Evolutionary conservation across 176 grass and related monocot genomes (phyloP).

Genomic region (Triticum urartu): DNA sequence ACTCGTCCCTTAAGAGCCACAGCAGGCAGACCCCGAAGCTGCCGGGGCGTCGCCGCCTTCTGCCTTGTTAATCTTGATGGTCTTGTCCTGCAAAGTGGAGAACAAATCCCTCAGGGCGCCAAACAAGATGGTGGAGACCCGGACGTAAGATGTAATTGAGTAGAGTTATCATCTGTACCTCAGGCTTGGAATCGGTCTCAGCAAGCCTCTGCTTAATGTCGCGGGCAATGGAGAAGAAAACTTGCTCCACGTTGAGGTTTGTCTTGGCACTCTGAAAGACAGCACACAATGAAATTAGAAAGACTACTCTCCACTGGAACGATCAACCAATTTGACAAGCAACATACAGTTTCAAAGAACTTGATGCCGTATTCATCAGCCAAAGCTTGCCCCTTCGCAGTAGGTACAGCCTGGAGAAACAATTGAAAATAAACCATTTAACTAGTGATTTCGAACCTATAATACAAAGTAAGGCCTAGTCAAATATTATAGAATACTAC

Average conservation of each 20-base stretch:
- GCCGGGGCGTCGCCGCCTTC: slow-evolving; percentile 37
- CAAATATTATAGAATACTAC: slow-evolving; percentile 6
- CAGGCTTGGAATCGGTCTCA: slow-evolving; percentile 78
- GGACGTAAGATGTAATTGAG: background rate
- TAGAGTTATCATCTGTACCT: slow-evolving; percentile 46
- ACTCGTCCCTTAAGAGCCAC: slow-evolving; percentile 54
- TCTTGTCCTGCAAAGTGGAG: slow-evolving; percentile 58
- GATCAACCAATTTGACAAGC: background rate
- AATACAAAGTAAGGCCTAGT: background rate
- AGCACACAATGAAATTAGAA: background rate
- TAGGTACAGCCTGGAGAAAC: slow-evolving; percentile 80
- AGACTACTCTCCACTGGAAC: background rate
- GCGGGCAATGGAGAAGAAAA: slow-evolving; percentile 91
- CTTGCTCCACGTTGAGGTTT: slow-evolving; percentile 93
- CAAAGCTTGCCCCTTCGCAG: slow-evolving; percentile 88
- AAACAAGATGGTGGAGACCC: background rate
- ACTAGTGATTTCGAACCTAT: slow-evolving; percentile 2
- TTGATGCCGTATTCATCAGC: slow-evolving; percentile 98
- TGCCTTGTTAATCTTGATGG: slow-evolving; percentile 83
- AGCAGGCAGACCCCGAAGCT: slow-evolving; percentile 65
- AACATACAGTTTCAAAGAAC: slow-evolving; percentile 96
- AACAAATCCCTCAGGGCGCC: slow-evolving; percentile 19
- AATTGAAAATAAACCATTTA: background rate
- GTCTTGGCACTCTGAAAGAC: slow-evolving; percentile 90
- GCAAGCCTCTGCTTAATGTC: slow-evolving; percentile 90